A percentile compares a stretch with the other conserved stretches of the same genome.
Evolutionary conservation across 2,329 filamentous ascomycete species (phyloP).

Genomic region (Macroventuria anomochaeta): DNA sequence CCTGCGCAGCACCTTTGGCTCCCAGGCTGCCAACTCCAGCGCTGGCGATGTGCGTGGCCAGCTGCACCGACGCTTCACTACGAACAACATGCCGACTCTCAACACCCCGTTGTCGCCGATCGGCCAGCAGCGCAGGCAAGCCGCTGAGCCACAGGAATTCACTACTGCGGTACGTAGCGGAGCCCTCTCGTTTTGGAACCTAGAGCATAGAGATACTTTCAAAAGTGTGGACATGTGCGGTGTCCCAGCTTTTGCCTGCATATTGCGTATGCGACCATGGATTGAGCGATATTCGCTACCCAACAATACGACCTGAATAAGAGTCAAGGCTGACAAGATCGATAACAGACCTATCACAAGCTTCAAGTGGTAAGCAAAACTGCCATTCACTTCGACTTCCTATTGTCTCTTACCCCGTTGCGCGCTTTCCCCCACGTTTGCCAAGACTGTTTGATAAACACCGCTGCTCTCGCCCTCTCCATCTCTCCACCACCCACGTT

Average conservation of each 20-base stretch:
- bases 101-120: constrained; percentile 71
- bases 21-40: constrained; percentile 27
- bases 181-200: constrained; percentile 20
- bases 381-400: constrained; percentile 35
- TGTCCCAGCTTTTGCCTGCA: not conserved
- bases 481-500: constrained; percentile 5
- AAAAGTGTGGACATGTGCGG: not conserved
- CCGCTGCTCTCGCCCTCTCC: not conserved
- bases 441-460: constrained; percentile 6
- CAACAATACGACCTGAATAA: constrained; percentile 26
- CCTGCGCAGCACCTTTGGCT: constrained; percentile 67
- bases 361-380: constrained; percentile 73
- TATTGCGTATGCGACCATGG: constrained; percentile 1
- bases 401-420: constrained; percentile 16
- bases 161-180: constrained; percentile 59
- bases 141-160: constrained; percentile 61
- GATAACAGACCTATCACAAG: constrained; percentile 68
- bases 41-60: constrained; percentile 75
- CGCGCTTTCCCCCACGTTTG: constrained; percentile 17
- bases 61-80: constrained; percentile 91
- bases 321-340: constrained; percentile 36
- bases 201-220: not conserved
- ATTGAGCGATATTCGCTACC: not conserved
- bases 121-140: constrained; percentile 61
- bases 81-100: constrained; percentile 79